Conservation (phyloP, 768 basidiomycete species). For the Rhodotorula diobovata region DNA sequence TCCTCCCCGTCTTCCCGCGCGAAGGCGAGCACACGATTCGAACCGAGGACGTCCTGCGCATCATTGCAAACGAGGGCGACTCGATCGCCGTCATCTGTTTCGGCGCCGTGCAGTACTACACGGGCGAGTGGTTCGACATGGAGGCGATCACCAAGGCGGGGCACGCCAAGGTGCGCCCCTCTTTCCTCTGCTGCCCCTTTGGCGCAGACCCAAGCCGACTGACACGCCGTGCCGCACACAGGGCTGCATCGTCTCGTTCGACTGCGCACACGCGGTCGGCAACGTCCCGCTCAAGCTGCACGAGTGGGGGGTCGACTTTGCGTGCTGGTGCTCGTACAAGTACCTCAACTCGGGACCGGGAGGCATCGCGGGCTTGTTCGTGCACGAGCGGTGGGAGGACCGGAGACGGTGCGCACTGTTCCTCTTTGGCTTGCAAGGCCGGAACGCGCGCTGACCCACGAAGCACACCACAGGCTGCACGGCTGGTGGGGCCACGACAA, state of each 20-base stretch:
- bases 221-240: conserved; percentile 45
- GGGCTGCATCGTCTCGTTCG: conserved; percentile 94
- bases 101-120: conserved; percentile 94
- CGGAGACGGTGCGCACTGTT: conserved; percentile 14
- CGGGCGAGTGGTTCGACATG: conserved; percentile 91
- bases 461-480: conserved; percentile 70
- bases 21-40: conserved; percentile 77
- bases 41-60: conserved; percentile 77
- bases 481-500: conserved; percentile 99
- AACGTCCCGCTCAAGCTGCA: conserved; percentile 85
- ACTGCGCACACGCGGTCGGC: conserved; percentile 90
- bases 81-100: conserved; percentile 86
- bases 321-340: conserved; percentile 97
- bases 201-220: not conserved
- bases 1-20: conserved; percentile 75
- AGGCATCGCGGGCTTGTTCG: conserved; percentile 88
- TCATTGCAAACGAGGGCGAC: conserved; percentile 65
- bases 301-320: conserved; percentile 94
- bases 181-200: conserved; percentile 2
- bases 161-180: conserved; percentile 64
- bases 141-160: conserved; percentile 74
- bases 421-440: too few species aligned
- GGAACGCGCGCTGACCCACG: too few species aligned
- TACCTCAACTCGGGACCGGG: conserved; percentile 96
- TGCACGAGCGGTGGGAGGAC: conserved; percentile 57